These are phyloP conservation scores for Rutstroemia sp. DNA, from an alignment of 2,329 filamentous ascomycete genomes.

Conservation along the genomic window DNA sequence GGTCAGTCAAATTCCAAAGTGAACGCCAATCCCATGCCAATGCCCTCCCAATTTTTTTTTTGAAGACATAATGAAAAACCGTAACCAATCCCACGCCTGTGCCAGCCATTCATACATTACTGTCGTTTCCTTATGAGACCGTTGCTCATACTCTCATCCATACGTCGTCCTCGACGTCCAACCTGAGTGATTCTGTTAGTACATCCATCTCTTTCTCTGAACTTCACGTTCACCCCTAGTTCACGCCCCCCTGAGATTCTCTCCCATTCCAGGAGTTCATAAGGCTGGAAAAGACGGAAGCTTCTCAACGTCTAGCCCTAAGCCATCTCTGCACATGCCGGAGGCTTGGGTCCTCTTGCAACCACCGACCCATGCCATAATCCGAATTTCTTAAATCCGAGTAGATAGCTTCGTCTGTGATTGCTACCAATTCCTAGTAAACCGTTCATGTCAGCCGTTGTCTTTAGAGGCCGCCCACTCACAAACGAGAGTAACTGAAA, in stretches of 20 bases:
- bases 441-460: no score
- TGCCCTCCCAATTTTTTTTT: constrained; percentile 1
- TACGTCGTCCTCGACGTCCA: neutral
- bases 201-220: neutral
- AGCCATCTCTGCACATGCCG: constrained; percentile 53
- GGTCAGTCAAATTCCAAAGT: constrained; percentile 1
- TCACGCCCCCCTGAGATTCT: no score
- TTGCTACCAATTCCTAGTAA: constrained; percentile 45
- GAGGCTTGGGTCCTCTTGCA: constrained; percentile 52
- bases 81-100: neutral
- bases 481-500: neutral
- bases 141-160: neutral
- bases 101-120: neutral
- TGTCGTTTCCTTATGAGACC: neutral
- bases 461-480: no score
- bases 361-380: constrained; percentile 51
- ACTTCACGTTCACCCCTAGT: neutral
- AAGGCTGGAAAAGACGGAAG: neutral
- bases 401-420: constrained; percentile 55
- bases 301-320: constrained; percentile 31
- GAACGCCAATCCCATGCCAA: constrained; percentile 8
- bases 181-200: no score
- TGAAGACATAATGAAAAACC: neutral
- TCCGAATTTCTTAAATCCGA: constrained; percentile 47
- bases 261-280: no score